Percentiles rank a stretch among this genome's conserved stretches.
Evolutionary conservation across 75 land plant genomes (phyloP).

Genomic region (Pinus albicaulis): DNA sequence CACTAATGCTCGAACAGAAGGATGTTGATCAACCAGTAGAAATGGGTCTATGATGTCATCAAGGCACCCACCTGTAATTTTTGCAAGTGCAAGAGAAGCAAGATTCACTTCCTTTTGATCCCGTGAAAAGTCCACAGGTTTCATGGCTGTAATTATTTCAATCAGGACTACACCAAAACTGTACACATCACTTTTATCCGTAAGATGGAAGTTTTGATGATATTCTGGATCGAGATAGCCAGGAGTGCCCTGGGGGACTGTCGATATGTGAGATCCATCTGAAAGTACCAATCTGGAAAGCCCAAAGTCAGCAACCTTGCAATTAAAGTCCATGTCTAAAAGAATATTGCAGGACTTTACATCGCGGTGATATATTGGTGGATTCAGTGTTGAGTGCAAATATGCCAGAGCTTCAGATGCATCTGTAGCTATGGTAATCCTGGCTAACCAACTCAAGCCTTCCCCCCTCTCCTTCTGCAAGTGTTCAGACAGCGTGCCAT

Average conservation of each 20-base stretch:
- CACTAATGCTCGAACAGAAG: conserved; percentile 16
- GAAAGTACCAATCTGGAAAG: conserved; percentile 15
- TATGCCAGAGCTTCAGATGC: conserved; percentile 19
- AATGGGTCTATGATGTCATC: conserved; percentile 33
- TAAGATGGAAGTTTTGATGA: conserved; percentile 15
- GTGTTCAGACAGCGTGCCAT: conserved; percentile 23
- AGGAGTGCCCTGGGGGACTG: conserved; percentile 28
- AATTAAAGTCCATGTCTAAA: conserved; percentile 13
- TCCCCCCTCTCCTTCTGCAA: background rate
- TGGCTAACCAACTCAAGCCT: conserved; percentile 13
- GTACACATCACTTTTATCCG: conserved; percentile 22
- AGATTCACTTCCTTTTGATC: conserved; percentile 25
- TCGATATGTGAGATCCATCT: conserved; percentile 18
- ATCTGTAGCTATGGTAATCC: conserved; percentile 15
- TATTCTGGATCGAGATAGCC: conserved; percentile 35
- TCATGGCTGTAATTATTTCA: conserved; percentile 41
- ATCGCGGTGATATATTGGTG: conserved; percentile 21
- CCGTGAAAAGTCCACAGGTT: conserved; percentile 36
- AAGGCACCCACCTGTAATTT: conserved; percentile 22
- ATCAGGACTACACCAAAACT: conserved; percentile 29
- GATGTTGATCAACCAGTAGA: background rate
- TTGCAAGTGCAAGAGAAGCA: conserved; percentile 30
- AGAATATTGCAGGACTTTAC: conserved; percentile 23
- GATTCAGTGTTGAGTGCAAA: conserved; percentile 13
- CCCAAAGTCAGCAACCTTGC: conserved; percentile 22